A percentile compares a stretch with the other conserved stretches of the same genome.
These are phyloP conservation scores for Spergularia bocconei DNA, from an alignment of 148 eudicot species.

Conservation along the genomic window DNA sequence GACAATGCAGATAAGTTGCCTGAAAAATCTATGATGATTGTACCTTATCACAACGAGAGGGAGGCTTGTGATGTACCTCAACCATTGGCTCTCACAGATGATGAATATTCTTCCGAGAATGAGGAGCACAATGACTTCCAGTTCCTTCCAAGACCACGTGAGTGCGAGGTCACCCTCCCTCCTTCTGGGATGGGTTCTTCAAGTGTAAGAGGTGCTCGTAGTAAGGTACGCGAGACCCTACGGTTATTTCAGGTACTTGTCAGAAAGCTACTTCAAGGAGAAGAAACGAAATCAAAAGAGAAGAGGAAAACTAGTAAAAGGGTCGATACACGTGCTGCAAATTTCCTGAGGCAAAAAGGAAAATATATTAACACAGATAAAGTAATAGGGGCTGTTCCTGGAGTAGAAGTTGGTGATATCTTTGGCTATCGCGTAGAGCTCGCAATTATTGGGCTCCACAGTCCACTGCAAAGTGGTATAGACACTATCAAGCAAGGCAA, in stretches of 20 bases:
- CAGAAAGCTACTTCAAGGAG: constrained; percentile 70
- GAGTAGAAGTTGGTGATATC: constrained; percentile 88
- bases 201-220: constrained; percentile 46
- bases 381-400: constrained; percentile 61
- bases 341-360: constrained; percentile 44
- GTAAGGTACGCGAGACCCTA: constrained; percentile 64
- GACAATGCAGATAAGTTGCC: constrained; percentile 12
- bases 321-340: constrained; percentile 48
- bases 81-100: constrained; percentile 13
- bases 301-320: constrained; percentile 34
- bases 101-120: constrained; percentile 25
- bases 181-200: constrained; percentile 45
- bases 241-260: constrained; percentile 57
- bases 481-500: constrained; percentile 47
- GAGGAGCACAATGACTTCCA: constrained; percentile 29
- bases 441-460: constrained; percentile 76
- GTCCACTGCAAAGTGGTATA: constrained; percentile 70
- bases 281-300: constrained; percentile 38
- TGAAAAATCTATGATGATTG: constrained; percentile 25
- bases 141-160: constrained; percentile 18
- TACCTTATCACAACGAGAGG: constrained; percentile 18
- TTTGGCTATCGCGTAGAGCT: constrained; percentile 82
- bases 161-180: constrained; percentile 43
- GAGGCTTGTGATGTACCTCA: constrained; percentile 3
- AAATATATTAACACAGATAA: constrained; percentile 48